Percentiles rank a stretch among this genome's conserved stretches.
These are phyloP conservation scores for Psilocybe cubensis DNA, from an alignment of 768 basidiomycete species.

Conservation along the genomic window DNA sequence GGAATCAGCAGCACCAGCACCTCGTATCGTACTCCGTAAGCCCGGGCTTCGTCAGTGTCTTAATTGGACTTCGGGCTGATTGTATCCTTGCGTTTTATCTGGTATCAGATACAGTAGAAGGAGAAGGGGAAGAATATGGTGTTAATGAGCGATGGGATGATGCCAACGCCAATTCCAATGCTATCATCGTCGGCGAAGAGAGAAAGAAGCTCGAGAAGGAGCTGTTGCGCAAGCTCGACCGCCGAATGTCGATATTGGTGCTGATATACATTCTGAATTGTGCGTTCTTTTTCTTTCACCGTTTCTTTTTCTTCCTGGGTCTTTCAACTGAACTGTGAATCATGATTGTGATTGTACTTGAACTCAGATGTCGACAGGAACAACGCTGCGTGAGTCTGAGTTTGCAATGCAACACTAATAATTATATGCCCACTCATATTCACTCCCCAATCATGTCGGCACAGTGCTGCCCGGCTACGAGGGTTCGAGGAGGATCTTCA, in stretches of 20 bases:
- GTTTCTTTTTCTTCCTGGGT: background rate
- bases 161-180: no score
- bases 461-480: slow-evolving; percentile 70
- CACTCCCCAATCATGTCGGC: background rate
- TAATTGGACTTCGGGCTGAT: no score
- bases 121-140: background rate
- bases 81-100: background rate
- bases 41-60: no score
- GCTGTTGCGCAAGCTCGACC: slow-evolving; percentile 59
- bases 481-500: slow-evolving; percentile 74
- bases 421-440: background rate
- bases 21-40: background rate
- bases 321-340: background rate
- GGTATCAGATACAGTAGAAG: background rate
- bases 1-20: no score
- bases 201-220: slow-evolving; percentile 50
- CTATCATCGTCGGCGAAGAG: slow-evolving; percentile 31
- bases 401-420: background rate
- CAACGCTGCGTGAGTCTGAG: slow-evolving; percentile 58
- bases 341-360: background rate
- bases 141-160: background rate
- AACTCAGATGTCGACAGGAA: slow-evolving; percentile 69
- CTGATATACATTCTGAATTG: slow-evolving; percentile 59
- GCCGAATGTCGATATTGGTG: slow-evolving; percentile 58
- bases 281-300: slow-evolving; percentile 24